Evolutionary conservation across 495 filamentous ascomycete species (phyloP).

Genomic region (Daldinia concentrica): DNA sequence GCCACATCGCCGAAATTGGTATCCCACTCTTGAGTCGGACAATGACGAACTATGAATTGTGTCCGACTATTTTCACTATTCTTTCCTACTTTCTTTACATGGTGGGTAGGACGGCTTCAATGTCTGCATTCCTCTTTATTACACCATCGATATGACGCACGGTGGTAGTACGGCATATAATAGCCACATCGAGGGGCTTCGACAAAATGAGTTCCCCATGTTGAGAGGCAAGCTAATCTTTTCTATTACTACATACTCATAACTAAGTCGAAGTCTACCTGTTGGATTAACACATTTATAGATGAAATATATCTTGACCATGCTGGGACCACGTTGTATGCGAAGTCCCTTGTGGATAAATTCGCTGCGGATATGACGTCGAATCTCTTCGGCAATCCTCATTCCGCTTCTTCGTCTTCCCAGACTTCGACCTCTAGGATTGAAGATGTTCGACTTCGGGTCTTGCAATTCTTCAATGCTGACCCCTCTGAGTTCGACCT

Average conservation of each 20-base stretch:
- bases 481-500: slow-evolving; percentile 85
- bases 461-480: slow-evolving; percentile 84
- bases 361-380: slow-evolving; percentile 79
- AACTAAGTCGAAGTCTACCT: background rate
- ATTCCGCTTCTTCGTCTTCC: slow-evolving; percentile 85
- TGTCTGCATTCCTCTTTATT: slow-evolving; percentile 21
- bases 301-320: slow-evolving; percentile 89
- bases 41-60: slow-evolving; percentile 19
- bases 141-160: slow-evolving; percentile 42
- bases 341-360: slow-evolving; percentile 80
- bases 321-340: slow-evolving; percentile 85
- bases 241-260: background rate
- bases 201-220: slow-evolving; percentile 82
- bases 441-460: slow-evolving; percentile 76
- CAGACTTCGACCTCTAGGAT: slow-evolving; percentile 76
- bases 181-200: slow-evolving; percentile 70
- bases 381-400: slow-evolving; percentile 89
- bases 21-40: slow-evolving; percentile 34
- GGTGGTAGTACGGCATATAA: slow-evolving; percentile 63
- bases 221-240: slow-evolving; percentile 69
- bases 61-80: background rate
- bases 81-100: slow-evolving; percentile 1
- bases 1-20: slow-evolving; percentile 24
- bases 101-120: slow-evolving; percentile 34
- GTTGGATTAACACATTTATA: slow-evolving; percentile 48